Percentiles rank a stretch among this genome's conserved stretches.
Conservation (phyloP, 345 rosid genomes). For the Cardamine occulta region DNA sequence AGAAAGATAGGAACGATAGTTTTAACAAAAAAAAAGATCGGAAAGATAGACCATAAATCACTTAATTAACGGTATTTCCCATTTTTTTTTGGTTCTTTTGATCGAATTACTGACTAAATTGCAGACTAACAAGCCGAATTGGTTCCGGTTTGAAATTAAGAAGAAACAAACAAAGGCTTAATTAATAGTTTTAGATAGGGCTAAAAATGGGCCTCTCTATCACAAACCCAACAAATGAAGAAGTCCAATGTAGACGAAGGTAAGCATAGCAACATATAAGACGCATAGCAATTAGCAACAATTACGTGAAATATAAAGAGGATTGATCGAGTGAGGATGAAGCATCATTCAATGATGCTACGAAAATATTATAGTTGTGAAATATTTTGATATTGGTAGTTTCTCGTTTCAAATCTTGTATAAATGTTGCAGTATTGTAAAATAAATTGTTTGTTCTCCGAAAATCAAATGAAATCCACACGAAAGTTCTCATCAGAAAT, state of each 20-base stretch:
- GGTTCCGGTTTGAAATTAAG: not conserved
- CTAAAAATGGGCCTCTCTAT: constrained; percentile 10
- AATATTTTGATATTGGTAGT: not conserved
- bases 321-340: not conserved
- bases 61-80: too few relatives aligned
- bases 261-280: not conserved
- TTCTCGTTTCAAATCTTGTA: constrained; percentile 11
- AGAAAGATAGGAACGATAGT: too few relatives aligned
- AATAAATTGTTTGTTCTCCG: not conserved
- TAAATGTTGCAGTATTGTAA: not conserved
- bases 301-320: not conserved
- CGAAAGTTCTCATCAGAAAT: not conserved
- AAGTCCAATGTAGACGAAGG: constrained; percentile 1
- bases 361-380: not conserved
- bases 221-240: not conserved
- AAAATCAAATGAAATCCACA: too few relatives aligned
- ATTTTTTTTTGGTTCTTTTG: too few relatives aligned
- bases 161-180: not conserved
- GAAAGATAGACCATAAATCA: too few relatives aligned
- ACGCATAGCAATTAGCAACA: not conserved
- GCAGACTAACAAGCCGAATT: not conserved
- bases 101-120: not conserved
- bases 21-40: too few relatives aligned
- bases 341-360: not conserved
- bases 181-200: constrained; percentile 4